Base-by-base conservation (phyloP, 73 alveolate species). In the Blepharisma japonicum region DNA sequence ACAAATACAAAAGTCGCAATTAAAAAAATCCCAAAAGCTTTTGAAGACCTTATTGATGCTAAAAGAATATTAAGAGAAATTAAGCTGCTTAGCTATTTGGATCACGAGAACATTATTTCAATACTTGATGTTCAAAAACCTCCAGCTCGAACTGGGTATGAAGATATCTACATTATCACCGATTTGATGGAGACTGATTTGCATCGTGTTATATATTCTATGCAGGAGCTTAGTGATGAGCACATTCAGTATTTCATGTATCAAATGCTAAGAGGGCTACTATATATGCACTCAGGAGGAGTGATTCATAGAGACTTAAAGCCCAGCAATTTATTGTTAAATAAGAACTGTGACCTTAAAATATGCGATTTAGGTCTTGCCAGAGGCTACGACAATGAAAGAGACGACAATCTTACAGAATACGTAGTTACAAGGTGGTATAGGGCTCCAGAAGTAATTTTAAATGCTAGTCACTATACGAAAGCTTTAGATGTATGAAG, bases 101-200 rank as follows among this genome's bases (percentile, higher is more conserved):
- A 91, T 71, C 97, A 91, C 71, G 97, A 91, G 54, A 91, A 91
- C 70, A 83, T 91, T 18, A 88, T 91, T 32, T 77, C 90, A 3
- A 51, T 91, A 9, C 38, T 89, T 8, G 97, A 91, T 68, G 84
- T 95, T 50, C 91, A 89, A 45, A 87, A 91, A 77, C 99, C 98
- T 3, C 94, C 89, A 6, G 93, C 94, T 27, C 88, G 91, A 68
- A 81, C 94, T 9, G 94, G 95, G 51, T 93, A 77, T 77, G 95
- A 95, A 67, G 99, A 93, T 71, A 93, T 90, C 71, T 93, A 93
- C 77, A 93, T 93, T 72, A 86, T 93, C 0, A 86, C 94, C 45
- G 98, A 93, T 68, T 77, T 90, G 79, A 93, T 93, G 98, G 98
- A 91, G 77, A 93, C 98, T 38, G 98, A 93, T 82, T 79, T 93